A percentile compares a stretch with the other conserved stretches of the same genome.
Evolutionary conservation across 768 basidiomycete genomes (phyloP).

Genomic region (Leucosporidium creatinivorum): DNA sequence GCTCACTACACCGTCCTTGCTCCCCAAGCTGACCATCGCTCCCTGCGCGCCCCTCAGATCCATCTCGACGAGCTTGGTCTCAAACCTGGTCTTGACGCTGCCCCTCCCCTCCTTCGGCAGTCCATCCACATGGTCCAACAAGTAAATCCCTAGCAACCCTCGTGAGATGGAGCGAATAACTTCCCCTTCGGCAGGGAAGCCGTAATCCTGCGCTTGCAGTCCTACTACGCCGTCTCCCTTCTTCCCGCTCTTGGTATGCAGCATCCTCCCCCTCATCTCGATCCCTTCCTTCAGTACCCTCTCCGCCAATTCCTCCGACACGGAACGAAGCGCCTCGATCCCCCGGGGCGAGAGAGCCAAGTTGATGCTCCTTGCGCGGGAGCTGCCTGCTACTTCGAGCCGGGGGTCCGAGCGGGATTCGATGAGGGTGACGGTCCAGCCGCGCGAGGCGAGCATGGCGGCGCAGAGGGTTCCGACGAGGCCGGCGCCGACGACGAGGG

Average conservation of each 20-base stretch:
- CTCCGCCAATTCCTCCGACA: slow-evolving; percentile 63
- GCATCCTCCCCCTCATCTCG: slow-evolving; percentile 94
- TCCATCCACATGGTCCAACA: slow-evolving; percentile 64
- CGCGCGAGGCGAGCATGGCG: slow-evolving; percentile 71
- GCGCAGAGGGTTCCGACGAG: slow-evolving; percentile 92
- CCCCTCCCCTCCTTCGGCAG: slow-evolving; percentile 42
- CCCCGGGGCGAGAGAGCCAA: slow-evolving; percentile 90
- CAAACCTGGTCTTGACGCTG: slow-evolving; percentile 65
- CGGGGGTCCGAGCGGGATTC: slow-evolving; percentile 67
- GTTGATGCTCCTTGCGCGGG: slow-evolving; percentile 80
- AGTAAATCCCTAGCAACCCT: slow-evolving; percentile 70
- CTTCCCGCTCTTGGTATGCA: slow-evolving; percentile 51
- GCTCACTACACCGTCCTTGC: slow-evolving; percentile 44
- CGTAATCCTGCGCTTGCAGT: slow-evolving; percentile 58
- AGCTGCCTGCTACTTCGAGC: slow-evolving; percentile 23
- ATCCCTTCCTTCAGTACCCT: slow-evolving; percentile 71
- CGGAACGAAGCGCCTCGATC: slow-evolving; percentile 72
- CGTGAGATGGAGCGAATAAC: slow-evolving; percentile 92
- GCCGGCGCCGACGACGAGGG: slow-evolving; percentile 61
- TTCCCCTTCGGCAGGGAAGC: slow-evolving; percentile 81
- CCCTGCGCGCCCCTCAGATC: slow-evolving; percentile 60
- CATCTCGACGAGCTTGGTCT: slow-evolving; percentile 66
- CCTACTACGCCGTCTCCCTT: background rate
- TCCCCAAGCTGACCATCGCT: slow-evolving; percentile 45
- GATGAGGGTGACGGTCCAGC: slow-evolving; percentile 74